Base-by-base conservation (phyloP, 1,284 basidiomycete species). In the Butyriboletus appendiculatus region DNA sequence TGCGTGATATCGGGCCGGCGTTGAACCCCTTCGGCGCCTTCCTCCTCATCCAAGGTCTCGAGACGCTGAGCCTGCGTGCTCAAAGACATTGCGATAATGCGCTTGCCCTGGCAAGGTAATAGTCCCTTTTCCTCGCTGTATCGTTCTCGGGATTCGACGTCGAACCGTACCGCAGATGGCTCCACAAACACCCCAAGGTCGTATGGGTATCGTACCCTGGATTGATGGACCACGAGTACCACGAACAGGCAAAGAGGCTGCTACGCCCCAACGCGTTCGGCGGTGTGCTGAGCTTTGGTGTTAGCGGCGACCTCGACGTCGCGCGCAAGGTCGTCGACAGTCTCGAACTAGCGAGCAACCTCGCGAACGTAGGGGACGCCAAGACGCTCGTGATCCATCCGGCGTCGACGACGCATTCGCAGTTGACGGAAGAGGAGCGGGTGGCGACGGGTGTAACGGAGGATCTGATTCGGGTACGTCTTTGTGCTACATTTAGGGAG, bases 361-460 rank as follows among this genome's bases (percentile, higher is more conserved):
- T 91, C 8, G 88, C 86, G 8, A 91, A 91, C 67, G 88, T 92
- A 33, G 58, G 58, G 1, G 56, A 92, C 59, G 86, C 87, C 20
- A 92, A 92, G 75, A 90, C 88, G 5, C 79, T 92, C 15, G 86
- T 90, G 34, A 90, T 91, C 60, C 90, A 92, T 68, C 91, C 92
- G 11, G 86, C 87, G n/a, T 81, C 83, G 37, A 94, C 93, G 24
- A 94, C 92, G 1, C 92, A 94, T 69, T 78, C 85, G 58, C 91
- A 94, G 72, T 77, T 93, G 47, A 81, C 77, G 6, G 76, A 75
- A 34, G 84, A 81, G 59, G 91, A 93, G 70, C 87, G 90, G 67
- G 53, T 77, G 15, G 72, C 78, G 5, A 81, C 86, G 12, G 92
- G 92, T 35, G 91, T 94, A 16, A 87, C 87, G 5, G 83, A 84